Percentiles rank a stretch among this genome's conserved stretches.
Evolutionary conservation across 768 basidiomycete species (phyloP).

Genomic region (Mycena polygramma): DNA sequence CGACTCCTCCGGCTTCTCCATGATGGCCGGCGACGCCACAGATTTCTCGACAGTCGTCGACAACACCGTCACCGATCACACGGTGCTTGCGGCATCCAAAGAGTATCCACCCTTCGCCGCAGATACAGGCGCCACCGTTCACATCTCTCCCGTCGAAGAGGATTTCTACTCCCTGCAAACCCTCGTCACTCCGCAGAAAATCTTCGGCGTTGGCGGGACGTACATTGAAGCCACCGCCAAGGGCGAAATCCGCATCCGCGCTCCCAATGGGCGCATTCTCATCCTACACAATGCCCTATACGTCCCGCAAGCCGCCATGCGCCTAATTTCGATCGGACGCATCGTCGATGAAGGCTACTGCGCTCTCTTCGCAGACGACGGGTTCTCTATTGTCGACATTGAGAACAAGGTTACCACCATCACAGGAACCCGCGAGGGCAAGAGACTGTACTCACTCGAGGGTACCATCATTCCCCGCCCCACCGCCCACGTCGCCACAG

Average conservation of each 20-base stretch:
- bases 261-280: not conserved
- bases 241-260: conserved; percentile 21
- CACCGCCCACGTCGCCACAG: not conserved
- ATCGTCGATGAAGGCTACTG: conserved; percentile 20
- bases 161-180: conserved; percentile 35
- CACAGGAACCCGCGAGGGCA: not conserved
- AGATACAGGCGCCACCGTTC: conserved; percentile 30
- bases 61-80: not conserved
- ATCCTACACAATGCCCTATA: conserved; percentile 32
- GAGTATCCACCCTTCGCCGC: conserved; percentile 17
- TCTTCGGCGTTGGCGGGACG: conserved; percentile 38
- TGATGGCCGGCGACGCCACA: no score
- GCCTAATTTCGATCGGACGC: conserved; percentile 37
- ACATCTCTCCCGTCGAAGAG: conserved; percentile 32
- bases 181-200: conserved; percentile 21
- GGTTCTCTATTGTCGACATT: conserved; percentile 3
- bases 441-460: not conserved
- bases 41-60: not conserved
- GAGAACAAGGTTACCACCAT: conserved; percentile 18
- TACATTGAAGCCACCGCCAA: conserved; percentile 36
- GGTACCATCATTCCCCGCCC: not conserved
- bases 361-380: conserved; percentile 17
- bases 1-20: not conserved
- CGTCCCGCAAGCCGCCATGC: conserved; percentile 35
- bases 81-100: not conserved